Percentiles rank a stretch among this genome's conserved stretches.
These are phyloP conservation scores for Cinchona pubescens DNA, from an alignment of 257 asterid genomes.

Conservation along the genomic window DNA sequence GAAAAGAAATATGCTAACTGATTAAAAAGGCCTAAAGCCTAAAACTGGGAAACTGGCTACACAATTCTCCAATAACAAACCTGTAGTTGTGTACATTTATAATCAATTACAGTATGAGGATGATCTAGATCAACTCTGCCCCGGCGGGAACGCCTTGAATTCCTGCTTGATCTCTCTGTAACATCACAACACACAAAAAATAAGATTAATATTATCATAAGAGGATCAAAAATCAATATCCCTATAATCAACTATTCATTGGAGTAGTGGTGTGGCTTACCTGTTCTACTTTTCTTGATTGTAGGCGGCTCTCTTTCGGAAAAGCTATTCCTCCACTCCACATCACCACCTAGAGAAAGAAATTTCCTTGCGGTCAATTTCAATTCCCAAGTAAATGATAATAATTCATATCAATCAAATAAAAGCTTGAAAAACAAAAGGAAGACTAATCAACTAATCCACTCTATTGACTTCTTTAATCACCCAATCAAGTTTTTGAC, in stretches of 20 bases:
- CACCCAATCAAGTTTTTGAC: conserved; percentile 1
- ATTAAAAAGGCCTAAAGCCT: neutral
- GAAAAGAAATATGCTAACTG: neutral
- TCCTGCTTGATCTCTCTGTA: conserved; percentile 69
- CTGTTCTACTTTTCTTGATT: conserved; percentile 74
- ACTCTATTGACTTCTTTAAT: neutral
- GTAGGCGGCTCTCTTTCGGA: conserved; percentile 80
- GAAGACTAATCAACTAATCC: neutral
- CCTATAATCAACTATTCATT: neutral
- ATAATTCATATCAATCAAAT: neutral
- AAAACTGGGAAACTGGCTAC: conserved; percentile 8
- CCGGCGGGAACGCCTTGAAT: conserved; percentile 58
- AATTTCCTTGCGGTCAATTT: conserved; percentile 19
- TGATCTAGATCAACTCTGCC: conserved; percentile 84
- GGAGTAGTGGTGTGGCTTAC: conserved; percentile 23
- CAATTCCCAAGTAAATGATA: conserved; percentile 20
- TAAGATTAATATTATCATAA: conserved; percentile 9
- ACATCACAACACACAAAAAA: conserved; percentile 14
- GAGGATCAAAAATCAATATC: neutral
- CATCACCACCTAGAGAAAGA: conserved; percentile 53
- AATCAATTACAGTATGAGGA: conserved; percentile 96
- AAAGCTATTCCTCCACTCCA: conserved; percentile 79
- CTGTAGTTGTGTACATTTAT: conserved; percentile 73
- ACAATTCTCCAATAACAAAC: conserved; percentile 38
- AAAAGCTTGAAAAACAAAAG: neutral